Base-by-base conservation (phyloP, 2,329 filamentous ascomycete species). In the Ophiosphaerella korrae region DNA sequence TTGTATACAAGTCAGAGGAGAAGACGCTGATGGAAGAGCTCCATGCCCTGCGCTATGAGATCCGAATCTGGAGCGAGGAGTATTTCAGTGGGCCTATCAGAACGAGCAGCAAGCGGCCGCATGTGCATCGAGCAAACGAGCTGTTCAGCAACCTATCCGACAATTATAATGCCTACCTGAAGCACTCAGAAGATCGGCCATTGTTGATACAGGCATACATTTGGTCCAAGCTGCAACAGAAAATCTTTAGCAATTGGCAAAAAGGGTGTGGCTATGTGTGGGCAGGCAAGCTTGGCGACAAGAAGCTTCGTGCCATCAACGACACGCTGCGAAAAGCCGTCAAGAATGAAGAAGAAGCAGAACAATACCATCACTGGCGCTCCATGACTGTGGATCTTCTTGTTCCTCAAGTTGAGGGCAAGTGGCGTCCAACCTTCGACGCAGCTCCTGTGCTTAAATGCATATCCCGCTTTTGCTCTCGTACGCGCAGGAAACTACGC, bases 311-410 rank as follows among this genome's bases (percentile, higher is more conserved):
- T 2, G 63, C 66, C 8, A 58, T 74, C 45, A 73, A 74, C 43
- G 71, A 74, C 43, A 71, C 67, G 2, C 53, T 74, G 36, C 62
- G 71, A 16, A 71, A 72, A 64, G 71, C 69, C n/a, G 71, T 74
- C 6, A 72, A 63, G 29, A 73, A 72, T 50, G 69, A 74, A 55
- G 59, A 58, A 26, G 58, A 72, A 44, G 71, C 71, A 24, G 67
- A 70, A 46, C 66, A 68, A 45, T 74, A 72, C 53, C 71, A 74
- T 44, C 63, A 57, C 21, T 74, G 71, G 71, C 64, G 71, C 29
- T 60, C 69, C 2, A 43, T 70, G 43, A 74, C 71, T 1, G 67
- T 72, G 9, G 71, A 72, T 39, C 57, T 74, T 9, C 65, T 74
- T 29, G 70, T 74, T 7, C 71, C 71, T 1, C 67, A 71, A 54